Evolutionary conservation across 192 early-diverging fungal species (phyloP), one percentile per base, ranked within the genome.

Genomic region (Podila verticillata): DNA sequence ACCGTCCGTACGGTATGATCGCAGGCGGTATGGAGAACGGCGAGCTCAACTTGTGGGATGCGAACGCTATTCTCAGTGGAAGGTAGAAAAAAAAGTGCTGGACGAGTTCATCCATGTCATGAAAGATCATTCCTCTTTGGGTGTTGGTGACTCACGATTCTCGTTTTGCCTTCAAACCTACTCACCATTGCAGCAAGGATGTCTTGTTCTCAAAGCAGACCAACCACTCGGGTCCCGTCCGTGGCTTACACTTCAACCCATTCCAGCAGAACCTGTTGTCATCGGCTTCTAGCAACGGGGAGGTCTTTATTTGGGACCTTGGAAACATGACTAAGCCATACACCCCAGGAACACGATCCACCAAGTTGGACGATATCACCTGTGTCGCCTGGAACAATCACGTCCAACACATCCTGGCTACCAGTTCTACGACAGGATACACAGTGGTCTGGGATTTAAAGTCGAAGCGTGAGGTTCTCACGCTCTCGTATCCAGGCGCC

Each of bases 381-480:
- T 86, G 89, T 26, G 82, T 99, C 44, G 85, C 93, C 26, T 99
- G 97, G 97, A 99, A 99, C 82, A 89, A 91, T 59, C 91, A 96
- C 69, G 94, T 95, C 36, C 88, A 92, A 64, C 94, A 97, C 66
- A 99, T 99, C 75, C 85, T 99, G 63, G 98, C 95, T 7, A 94
- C 94, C 7, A 94, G 94, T 13, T 93, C 92, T 35, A 94, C 92
- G 63, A 96, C 96, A 63, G 97, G 98, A 48, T 88, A 94, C 68
- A 95, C 96, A n/a, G 97, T 97, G 30, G 91, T 99, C 8, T 99
- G 97, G 96, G 98, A 99, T 88, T 85, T 99, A 67, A 87, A 93
- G 58, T 91, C 92, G 47, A 86, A 93, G 54, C 91, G 93, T 47
- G 96, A 99, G 73, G 89, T 97, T 29, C 92, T 97, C 57, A 84